Conservation (phyloP, 345 rosid species). For the Lagerstroemia speciosa region DNA sequence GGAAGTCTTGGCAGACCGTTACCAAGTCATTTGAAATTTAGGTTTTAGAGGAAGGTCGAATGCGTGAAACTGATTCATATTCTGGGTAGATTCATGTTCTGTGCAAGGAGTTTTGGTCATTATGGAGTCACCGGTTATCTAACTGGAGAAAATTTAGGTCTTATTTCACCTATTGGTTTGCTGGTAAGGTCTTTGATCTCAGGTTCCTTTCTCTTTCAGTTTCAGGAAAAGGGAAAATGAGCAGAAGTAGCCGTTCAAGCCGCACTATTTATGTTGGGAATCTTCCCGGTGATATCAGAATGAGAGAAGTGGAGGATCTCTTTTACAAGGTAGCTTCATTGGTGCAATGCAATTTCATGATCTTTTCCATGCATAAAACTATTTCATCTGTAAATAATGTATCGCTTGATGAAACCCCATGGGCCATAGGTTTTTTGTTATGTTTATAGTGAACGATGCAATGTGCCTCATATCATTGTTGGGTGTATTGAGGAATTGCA, state of each 20-base stretch:
- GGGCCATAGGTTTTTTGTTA: neutral
- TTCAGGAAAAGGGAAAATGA: constrained; percentile 35
- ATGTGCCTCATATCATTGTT: neutral
- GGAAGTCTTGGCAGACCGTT: neutral
- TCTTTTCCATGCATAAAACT: neutral
- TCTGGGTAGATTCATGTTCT: neutral
- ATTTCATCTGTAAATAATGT: neutral
- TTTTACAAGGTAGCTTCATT: constrained; percentile 57
- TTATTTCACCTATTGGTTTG: neutral
- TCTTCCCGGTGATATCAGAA: constrained; percentile 82
- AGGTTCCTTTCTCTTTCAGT: constrained; percentile 10
- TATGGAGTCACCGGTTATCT: neutral
- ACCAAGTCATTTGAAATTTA: neutral
- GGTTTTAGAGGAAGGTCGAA: neutral
- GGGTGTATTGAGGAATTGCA: neutral
- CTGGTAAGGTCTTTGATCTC: neutral
- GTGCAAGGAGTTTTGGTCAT: neutral
- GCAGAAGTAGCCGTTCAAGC: constrained; percentile 71
- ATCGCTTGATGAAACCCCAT: neutral
- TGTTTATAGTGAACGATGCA: neutral
- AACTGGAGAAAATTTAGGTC: neutral
- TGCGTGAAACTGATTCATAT: neutral
- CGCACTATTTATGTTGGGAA: constrained; percentile 92
- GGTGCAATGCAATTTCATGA: neutral
- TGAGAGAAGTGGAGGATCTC: constrained; percentile 84